phyloP scores from a whole-genome alignment of 2,329 filamentous ascomycete genomes.

The Epichloe bromicola region DNA sequence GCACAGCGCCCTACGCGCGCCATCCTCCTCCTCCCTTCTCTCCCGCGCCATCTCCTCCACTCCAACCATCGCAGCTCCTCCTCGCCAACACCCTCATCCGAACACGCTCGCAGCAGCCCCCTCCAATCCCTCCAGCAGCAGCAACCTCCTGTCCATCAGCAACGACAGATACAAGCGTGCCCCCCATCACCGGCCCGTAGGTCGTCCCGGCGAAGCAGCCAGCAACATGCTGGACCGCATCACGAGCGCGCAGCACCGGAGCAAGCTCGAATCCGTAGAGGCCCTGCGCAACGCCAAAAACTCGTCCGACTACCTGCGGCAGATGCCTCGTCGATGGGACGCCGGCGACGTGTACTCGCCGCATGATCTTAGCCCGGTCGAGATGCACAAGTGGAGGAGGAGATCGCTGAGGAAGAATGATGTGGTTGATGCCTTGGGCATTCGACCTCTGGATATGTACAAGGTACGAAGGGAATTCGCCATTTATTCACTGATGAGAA shows the following conservation, averaged over 20 bases:
- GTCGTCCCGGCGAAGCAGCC: slow-evolving; percentile 15
- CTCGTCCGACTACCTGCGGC: slow-evolving; percentile 42
- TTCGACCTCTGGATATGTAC: slow-evolving; percentile 77
- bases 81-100: slow-evolving; percentile 10
- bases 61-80: slow-evolving; percentile 11
- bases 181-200: neutral
- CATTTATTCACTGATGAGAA: neutral
- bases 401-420: slow-evolving; percentile 48
- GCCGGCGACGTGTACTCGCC: slow-evolving; percentile 81
- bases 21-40: slow-evolving; percentile 5
- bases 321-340: slow-evolving; percentile 59
- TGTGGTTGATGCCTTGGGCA: slow-evolving; percentile 63
- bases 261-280: slow-evolving; percentile 17
- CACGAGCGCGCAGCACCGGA: slow-evolving; percentile 19
- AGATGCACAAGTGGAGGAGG: slow-evolving; percentile 71
- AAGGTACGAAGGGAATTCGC: slow-evolving; percentile 41
- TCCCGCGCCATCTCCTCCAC: slow-evolving; percentile 20
- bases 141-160: slow-evolving; percentile 13
- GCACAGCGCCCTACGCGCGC: slow-evolving; percentile 11
- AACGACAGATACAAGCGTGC: slow-evolving; percentile 9
- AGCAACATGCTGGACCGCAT: slow-evolving; percentile 15
- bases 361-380: slow-evolving; percentile 64
- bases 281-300: slow-evolving; percentile 24
- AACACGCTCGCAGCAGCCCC: neutral
- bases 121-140: slow-evolving; percentile 1